phyloP scores from a whole-genome alignment of 2,329 filamentous ascomycete species.

The Ascocoryne sarcoides region DNA sequence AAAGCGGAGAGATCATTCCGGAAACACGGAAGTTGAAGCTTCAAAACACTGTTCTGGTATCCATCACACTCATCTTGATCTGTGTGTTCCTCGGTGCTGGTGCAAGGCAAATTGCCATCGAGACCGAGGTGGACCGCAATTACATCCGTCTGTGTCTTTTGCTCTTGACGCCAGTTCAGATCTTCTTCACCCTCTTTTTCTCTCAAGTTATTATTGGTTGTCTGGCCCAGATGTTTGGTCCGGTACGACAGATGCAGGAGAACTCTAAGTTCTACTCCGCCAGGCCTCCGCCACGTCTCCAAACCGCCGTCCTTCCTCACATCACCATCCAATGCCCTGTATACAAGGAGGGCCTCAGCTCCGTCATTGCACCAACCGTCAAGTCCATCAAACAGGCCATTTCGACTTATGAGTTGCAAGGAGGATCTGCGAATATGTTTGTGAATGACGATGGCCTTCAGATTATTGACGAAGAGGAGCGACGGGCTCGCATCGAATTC shows the following conservation, averaged over 20 bases:
- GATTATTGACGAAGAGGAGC: conserved; percentile 53
- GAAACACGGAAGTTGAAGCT: conserved; percentile 60
- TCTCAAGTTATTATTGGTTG: conserved; percentile 70
- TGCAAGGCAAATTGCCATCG: conserved; percentile 59
- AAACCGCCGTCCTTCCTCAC: conserved; percentile 51
- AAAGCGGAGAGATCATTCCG: conserved; percentile 57
- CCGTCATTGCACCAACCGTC: conserved; percentile 69
- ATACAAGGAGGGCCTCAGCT: conserved; percentile 72
- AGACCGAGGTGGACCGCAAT: conserved; percentile 54
- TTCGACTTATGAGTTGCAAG: conserved; percentile 67
- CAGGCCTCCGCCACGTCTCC: conserved; percentile 53
- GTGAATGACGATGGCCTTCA: conserved; percentile 70
- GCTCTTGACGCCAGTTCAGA: conserved; percentile 58
- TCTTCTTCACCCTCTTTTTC: conserved; percentile 79
- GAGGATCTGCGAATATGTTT: conserved; percentile 70
- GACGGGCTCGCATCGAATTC: conserved; percentile 55
- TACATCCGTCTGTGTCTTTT: conserved; percentile 58
- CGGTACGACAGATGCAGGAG: conserved; percentile 59
- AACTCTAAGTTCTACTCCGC: conserved; percentile 83
- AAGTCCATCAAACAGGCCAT: conserved; percentile 71
- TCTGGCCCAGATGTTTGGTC: conserved; percentile 66
- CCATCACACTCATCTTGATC: conserved; percentile 57
- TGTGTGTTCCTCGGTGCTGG: conserved; percentile 60
- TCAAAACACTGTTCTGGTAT: conserved; percentile 60
- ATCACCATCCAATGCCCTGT: conserved; percentile 81